A percentile compares a stretch with the other conserved stretches of the same genome.
These are phyloP conservation scores for Paracamarosporium sp. DNA, from an alignment of 2,329 filamentous ascomycete genomes.

Conservation along the genomic window DNA sequence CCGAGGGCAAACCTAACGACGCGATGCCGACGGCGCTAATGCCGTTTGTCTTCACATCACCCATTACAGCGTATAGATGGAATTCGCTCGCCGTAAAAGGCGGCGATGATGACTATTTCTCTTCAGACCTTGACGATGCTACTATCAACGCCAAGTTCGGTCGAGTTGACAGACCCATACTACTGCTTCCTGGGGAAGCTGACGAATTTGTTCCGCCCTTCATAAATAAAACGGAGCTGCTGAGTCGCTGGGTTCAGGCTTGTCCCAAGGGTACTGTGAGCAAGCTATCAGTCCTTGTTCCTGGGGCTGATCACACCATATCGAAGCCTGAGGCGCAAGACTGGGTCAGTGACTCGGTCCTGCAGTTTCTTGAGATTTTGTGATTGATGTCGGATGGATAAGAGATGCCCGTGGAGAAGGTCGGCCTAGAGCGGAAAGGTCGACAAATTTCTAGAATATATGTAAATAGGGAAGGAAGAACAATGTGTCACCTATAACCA, in stretches of 20 bases:
- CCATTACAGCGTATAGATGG: conserved; percentile 25
- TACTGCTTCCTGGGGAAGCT: conserved; percentile 18
- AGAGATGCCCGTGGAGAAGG: background rate
- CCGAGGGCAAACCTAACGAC: conserved; percentile 4
- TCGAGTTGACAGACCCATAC: conserved; percentile 13
- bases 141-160: conserved; percentile 8
- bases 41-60: conserved; percentile 17
- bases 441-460: background rate
- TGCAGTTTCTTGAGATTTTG: background rate
- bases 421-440: background rate
- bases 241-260: background rate
- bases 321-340: background rate
- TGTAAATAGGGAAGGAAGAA: no score
- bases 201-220: conserved; percentile 23
- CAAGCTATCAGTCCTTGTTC: conserved; percentile 8
- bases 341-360: background rate
- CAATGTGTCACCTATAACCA: no score
- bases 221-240: conserved; percentile 15
- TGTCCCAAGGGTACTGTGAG: conserved; percentile 4
- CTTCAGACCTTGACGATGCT: conserved; percentile 15
- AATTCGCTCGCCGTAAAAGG: conserved; percentile 17
- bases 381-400: background rate
- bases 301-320: conserved; percentile 7
- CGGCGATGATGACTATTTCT: conserved; percentile 29
- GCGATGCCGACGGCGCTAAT: conserved; percentile 15